Percentiles rank a stretch among this genome's conserved stretches.
Evolutionary conservation across 345 rosid genomes (phyloP).

Genomic region (Kernera saxatilis): DNA sequence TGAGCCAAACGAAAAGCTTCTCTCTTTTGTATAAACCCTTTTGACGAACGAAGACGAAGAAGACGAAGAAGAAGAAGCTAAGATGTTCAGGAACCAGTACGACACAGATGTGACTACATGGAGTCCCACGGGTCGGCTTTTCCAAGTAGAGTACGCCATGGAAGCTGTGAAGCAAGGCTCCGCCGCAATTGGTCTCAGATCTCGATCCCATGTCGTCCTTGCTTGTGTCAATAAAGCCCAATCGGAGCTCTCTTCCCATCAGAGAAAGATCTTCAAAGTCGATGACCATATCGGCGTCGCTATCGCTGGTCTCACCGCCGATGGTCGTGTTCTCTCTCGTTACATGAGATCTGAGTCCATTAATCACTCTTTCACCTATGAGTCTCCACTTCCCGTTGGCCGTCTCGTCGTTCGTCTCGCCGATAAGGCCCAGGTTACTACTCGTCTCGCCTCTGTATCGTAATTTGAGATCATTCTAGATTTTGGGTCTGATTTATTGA

Average conservation of each 20-base stretch:
- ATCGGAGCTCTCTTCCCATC: constrained; percentile 96
- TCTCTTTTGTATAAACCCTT: background rate
- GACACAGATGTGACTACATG: constrained; percentile 98
- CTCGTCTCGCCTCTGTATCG: background rate
- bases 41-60: background rate
- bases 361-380: constrained; percentile 78
- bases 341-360: constrained; percentile 96
- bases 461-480: background rate
- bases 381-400: constrained; percentile 93
- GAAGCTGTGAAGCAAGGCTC: constrained; percentile 99
- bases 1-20: background rate
- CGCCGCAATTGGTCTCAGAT: constrained; percentile 99
- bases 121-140: constrained; percentile 97
- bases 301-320: constrained; percentile 96
- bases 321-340: constrained; percentile 93
- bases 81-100: constrained; percentile 96
- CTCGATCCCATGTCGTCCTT: constrained; percentile 85
- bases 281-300: constrained; percentile 98
- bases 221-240: constrained; percentile 92
- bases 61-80: background rate
- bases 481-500: background rate
- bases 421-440: constrained; percentile 90
- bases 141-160: constrained; percentile 99
- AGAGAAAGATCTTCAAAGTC: constrained; percentile 95
- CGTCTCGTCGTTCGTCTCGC: constrained; percentile 95